Evolutionary conservation across 805 yeast species (phyloP).

Genomic region (Starmera dryadoides): DNA sequence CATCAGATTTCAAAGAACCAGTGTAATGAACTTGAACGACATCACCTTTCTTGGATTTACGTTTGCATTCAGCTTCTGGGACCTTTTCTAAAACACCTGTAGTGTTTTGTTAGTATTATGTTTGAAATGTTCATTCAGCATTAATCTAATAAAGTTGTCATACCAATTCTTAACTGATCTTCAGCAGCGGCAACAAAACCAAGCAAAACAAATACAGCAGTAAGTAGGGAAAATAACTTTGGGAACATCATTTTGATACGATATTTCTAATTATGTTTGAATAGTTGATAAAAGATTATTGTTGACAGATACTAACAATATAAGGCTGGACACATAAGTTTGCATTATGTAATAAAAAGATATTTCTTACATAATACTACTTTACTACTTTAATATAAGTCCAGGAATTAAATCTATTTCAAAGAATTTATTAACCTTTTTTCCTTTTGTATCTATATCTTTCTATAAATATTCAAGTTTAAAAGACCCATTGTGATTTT

Average conservation of each 20-base stretch:
- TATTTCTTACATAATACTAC: no score
- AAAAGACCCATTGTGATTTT: constrained; percentile 23
- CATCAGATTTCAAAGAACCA: constrained; percentile 57
- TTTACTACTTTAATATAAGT: no score
- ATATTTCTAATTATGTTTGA: neutral
- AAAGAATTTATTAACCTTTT: no score
- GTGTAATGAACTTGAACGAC: constrained; percentile 68
- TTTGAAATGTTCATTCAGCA: neutral
- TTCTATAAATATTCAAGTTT: neutral
- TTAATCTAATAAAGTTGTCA: neutral
- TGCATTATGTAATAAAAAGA: no score
- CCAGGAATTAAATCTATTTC: neutral
- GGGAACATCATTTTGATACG: neutral
- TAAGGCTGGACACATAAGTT: no score
- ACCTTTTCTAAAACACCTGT: constrained; percentile 41
- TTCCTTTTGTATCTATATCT: neutral
- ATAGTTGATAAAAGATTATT: no score
- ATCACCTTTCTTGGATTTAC: constrained; percentile 61
- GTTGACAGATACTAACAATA: no score
- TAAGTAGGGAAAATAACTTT: neutral
- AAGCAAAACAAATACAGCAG: neutral
- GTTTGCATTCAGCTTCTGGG: constrained; percentile 44
- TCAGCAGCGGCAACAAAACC: constrained; percentile 6
- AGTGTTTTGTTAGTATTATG: neutral
- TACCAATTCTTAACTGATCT: constrained; percentile 19